A percentile compares a stretch with the other conserved stretches of the same genome.
These are phyloP conservation scores for Vanrija sp. DNA, from an alignment of 1,284 basidiomycete genomes.

Conservation along the genomic window DNA sequence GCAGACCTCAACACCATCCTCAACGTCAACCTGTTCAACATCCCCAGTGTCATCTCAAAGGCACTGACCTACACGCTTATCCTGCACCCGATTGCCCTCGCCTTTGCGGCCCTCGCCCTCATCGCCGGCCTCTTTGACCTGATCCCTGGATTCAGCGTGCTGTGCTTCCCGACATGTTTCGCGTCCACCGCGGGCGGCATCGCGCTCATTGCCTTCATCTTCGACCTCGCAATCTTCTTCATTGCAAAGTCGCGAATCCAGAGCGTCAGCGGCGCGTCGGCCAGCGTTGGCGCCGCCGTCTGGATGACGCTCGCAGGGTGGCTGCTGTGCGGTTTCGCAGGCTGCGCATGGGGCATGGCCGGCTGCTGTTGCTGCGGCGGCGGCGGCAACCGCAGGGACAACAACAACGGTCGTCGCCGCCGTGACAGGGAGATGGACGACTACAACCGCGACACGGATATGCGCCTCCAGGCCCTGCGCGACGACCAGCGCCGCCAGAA, in stretches of 20 bases:
- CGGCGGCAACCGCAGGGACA: slow-evolving; percentile 23
- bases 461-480: slow-evolving; percentile 38
- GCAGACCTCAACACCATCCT: slow-evolving; percentile 75
- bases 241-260: slow-evolving; percentile 73
- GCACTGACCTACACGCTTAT: slow-evolving; percentile 86
- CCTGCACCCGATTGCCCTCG: slow-evolving; percentile 78
- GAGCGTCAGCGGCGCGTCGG: slow-evolving; percentile 61
- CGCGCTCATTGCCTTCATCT: slow-evolving; percentile 74
- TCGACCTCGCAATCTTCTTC: slow-evolving; percentile 82
- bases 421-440: slow-evolving; percentile 24
- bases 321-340: slow-evolving; percentile 74
- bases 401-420: slow-evolving; percentile 24
- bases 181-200: slow-evolving; percentile 69
- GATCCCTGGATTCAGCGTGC: slow-evolving; percentile 75
- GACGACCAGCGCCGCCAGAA: slow-evolving; percentile 36
- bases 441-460: slow-evolving; percentile 15
- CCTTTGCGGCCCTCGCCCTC: slow-evolving; percentile 64
- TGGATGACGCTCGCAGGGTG: slow-evolving; percentile 84
- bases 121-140: slow-evolving; percentile 78
- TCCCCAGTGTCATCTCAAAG: slow-evolving; percentile 65
- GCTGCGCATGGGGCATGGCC: slow-evolving; percentile 60
- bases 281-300: slow-evolving; percentile 69
- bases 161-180: slow-evolving; percentile 75
- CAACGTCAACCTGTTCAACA: slow-evolving; percentile 60
- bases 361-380: slow-evolving; percentile 68